Conservation (phyloP, 1,284 basidiomycete species). For the Coriolopsis trogii region DNA sequence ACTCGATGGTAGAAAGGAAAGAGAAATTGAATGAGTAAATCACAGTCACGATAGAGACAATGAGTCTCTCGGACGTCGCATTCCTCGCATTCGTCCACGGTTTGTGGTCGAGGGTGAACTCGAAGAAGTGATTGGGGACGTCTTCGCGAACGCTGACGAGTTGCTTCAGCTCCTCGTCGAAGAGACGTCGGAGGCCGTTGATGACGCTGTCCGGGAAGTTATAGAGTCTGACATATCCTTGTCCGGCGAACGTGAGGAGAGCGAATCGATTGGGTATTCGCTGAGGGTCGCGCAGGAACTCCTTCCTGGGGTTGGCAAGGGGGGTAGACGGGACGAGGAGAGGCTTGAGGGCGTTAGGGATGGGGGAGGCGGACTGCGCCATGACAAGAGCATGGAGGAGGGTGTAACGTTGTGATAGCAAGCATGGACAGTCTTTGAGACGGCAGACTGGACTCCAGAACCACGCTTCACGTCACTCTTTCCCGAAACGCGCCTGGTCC, state of each 20-base stretch:
- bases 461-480: conserved; percentile 22
- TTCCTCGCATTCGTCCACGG: conserved; percentile 74
- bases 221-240: conserved; percentile 66
- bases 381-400: conserved; percentile 30
- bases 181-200: conserved; percentile 52
- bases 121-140: conserved; percentile 57
- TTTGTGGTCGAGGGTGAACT: conserved; percentile 67
- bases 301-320: conserved; percentile 68
- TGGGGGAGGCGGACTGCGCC: conserved; percentile 26
- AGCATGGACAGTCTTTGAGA: conserved; percentile 21
- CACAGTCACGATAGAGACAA: conserved; percentile 65
- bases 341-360: conserved; percentile 30
- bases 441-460: conserved; percentile 16
- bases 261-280: conserved; percentile 61
- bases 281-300: conserved; percentile 62
- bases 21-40: conserved; percentile 65
- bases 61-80: conserved; percentile 63
- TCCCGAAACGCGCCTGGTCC: conserved; percentile 15
- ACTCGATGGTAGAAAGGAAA: conserved; percentile 72
- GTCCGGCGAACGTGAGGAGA: conserved; percentile 65
- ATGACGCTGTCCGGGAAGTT: conserved; percentile 61
- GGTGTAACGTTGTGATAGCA: conserved; percentile 13
- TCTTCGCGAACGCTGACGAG: conserved; percentile 58
- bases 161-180: conserved; percentile 50
- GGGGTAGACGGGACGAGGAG: too few relatives aligned